A percentile compares a stretch with the other conserved stretches of the same genome.
These are phyloP conservation scores for Fusarium ambrosium DNA, from an alignment of 2,329 filamentous ascomycete genomes.

Conservation along the genomic window DNA sequence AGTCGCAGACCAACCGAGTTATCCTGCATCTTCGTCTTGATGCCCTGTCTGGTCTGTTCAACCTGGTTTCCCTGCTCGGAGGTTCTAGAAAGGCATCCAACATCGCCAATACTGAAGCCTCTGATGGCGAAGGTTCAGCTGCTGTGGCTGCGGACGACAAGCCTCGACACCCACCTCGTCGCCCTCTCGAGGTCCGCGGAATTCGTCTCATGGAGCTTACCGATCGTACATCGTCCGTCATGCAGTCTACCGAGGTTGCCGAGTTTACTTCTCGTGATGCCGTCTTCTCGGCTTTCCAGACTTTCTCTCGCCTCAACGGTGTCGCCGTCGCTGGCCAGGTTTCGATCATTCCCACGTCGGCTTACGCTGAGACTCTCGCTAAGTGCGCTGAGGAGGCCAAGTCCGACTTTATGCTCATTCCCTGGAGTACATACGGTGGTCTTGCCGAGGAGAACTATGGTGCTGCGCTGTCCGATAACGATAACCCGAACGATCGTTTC, in stretches of 20 bases:
- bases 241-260: conserved; percentile 88
- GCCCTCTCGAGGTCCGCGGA: conserved; percentile 68
- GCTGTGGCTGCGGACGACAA: conserved; percentile 8
- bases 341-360: conserved; percentile 80
- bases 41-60: conserved; percentile 48
- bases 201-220: conserved; percentile 89
- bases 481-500: conserved; percentile 45
- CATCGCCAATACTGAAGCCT: conserved; percentile 6
- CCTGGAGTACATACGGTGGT: conserved; percentile 88
- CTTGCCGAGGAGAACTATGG: conserved; percentile 69
- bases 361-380: conserved; percentile 83
- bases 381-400: conserved; percentile 77
- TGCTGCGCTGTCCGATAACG: conserved; percentile 26
- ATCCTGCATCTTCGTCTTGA: conserved; percentile 49
- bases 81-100: conserved; percentile 30
- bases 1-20: conserved; percentile 44
- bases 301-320: conserved; percentile 87
- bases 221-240: conserved; percentile 93
- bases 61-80: conserved; percentile 47
- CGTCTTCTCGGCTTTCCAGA: conserved; percentile 90
- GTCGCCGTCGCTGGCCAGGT: conserved; percentile 86
- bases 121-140: not conserved
- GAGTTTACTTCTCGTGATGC: conserved; percentile 82
- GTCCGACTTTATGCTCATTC: conserved; percentile 83
- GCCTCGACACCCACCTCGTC: not conserved